phyloP scores from a whole-genome alignment of 176 grass and related monocot genomes.

The Avena insularis region DNA sequence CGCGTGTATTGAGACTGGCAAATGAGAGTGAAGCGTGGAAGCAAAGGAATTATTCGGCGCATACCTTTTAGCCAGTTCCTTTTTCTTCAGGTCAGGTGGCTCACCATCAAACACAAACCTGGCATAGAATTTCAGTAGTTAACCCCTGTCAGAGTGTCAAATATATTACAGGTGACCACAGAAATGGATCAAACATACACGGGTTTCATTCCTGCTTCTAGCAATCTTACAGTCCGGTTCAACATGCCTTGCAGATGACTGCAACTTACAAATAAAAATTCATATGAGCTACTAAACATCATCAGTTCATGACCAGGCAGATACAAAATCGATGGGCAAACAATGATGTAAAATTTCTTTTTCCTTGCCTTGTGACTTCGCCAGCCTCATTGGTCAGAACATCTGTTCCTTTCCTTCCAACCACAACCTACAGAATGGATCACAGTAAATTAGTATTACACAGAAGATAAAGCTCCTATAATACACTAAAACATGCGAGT shows the following conservation, averaged over 20 bases:
- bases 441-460: background rate
- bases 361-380: conserved; percentile 81
- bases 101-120: conserved; percentile 98
- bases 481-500: background rate
- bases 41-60: background rate
- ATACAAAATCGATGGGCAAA: background rate
- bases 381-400: conserved; percentile 84
- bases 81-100: conserved; percentile 89
- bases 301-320: background rate
- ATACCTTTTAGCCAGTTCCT: conserved; percentile 82
- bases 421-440: conserved; percentile 62
- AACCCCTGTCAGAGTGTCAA: background rate
- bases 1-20: background rate
- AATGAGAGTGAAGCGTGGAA: conserved; percentile 36
- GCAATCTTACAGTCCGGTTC: conserved; percentile 78
- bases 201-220: conserved; percentile 93
- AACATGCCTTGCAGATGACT: conserved; percentile 97
- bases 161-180: conserved; percentile 27
- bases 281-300: background rate
- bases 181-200: conserved; percentile 64
- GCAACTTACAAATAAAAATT: conserved; percentile 20
- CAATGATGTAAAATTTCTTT: conserved; percentile 7
- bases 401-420: conserved; percentile 82
- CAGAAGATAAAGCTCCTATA: background rate
- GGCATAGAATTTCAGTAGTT: conserved; percentile 36